Base-by-base conservation (phyloP, 768 basidiomycete genomes). In the Aureoboletus auriporus region DNA sequence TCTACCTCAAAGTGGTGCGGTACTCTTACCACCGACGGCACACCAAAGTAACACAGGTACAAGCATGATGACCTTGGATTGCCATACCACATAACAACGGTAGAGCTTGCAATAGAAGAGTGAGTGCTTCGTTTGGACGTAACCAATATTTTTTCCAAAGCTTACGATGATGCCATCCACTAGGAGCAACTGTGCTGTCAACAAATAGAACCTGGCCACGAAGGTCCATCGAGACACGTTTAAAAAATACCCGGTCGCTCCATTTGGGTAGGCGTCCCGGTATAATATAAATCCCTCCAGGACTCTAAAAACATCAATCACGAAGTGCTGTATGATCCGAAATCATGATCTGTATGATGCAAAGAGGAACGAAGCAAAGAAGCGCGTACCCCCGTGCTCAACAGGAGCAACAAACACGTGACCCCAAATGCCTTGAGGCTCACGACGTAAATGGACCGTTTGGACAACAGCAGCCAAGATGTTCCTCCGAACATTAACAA, bases 401-500 rank as follows among this genome's bases (percentile, higher is more conserved):
- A 47, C 11, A 60, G 26, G 7, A 71, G 52, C 27, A 71, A 58
- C 8, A 55, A 28, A 23, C 58, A 61, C 0, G 69, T 55, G 9
- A 53, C 57, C 8, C 33, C n/a, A 4, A 68, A 6, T 61, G 65
- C 64, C 31, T 42, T 52, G 3, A n/a, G 31, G 36, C 65, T 64
- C 26, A 66, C 30, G 11, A 42, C 37, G 9, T 27, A n/a, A 11
- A 43, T 44, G 14, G 42, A 27, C 6, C 36, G 53, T 14, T 50
- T 46, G 20, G 38, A 44, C 8, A 49, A 34, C 13, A 70, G 37
- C 1, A 47, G 55, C 56, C 62, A 67, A 9, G 70, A 35, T 1
- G 68, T 65, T 8, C 52, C 59, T 5, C 59, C 59, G 50, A 69
- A 71, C 69, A 71, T 71, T 30, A 71, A 47, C 17, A 70, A 30